phyloP scores from a whole-genome alignment of 345 rosid species.

The Corymbia maculata region DNA sequence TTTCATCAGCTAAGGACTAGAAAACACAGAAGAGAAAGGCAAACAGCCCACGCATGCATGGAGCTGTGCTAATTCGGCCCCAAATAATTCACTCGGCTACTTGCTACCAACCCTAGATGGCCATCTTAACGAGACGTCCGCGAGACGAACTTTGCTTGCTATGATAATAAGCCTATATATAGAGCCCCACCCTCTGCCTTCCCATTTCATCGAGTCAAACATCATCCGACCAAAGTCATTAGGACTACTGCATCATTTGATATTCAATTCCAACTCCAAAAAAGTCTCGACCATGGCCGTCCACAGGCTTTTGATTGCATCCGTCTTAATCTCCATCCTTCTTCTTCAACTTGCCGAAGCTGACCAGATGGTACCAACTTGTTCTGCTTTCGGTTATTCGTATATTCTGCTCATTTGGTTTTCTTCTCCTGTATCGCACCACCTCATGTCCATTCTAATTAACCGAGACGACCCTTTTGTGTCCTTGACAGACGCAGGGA shows the following conservation, averaged over 20 bases:
- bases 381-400: background rate
- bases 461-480: background rate
- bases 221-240: background rate
- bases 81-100: background rate
- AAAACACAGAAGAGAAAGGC: background rate
- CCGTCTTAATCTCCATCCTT: background rate
- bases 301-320: background rate
- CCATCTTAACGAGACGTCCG: background rate
- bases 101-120: background rate
- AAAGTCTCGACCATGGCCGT: background rate
- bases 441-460: background rate
- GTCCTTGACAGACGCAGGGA: background rate
- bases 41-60: background rate
- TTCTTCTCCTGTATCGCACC: background rate
- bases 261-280: background rate
- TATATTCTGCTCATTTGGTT: background rate
- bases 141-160: background rate
- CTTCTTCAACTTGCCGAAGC: background rate
- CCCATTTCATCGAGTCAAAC: background rate
- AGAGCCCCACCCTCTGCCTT: background rate
- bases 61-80: background rate
- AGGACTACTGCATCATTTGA: background rate
- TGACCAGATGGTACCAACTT: background rate
- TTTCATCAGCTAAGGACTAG: background rate
- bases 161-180: background rate